phyloP scores from a whole-genome alignment of 2,329 filamentous ascomycete genomes.

The Pestalotiopsis sp. region DNA sequence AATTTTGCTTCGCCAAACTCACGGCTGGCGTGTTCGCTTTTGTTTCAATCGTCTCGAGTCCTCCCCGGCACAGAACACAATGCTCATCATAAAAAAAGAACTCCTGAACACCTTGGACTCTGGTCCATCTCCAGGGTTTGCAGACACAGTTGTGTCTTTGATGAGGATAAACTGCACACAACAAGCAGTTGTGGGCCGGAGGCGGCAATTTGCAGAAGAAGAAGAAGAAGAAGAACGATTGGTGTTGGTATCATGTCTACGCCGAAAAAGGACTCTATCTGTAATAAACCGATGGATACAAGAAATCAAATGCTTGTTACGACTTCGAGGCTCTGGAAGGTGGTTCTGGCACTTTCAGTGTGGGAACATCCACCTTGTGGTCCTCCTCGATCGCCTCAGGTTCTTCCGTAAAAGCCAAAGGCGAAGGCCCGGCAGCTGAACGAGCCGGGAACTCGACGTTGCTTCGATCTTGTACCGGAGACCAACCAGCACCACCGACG shows the following conservation, averaged over 20 bases:
- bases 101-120: background rate
- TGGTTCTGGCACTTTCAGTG: constrained; percentile 30
- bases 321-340: constrained; percentile 20
- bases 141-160: background rate
- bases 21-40: background rate
- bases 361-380: constrained; percentile 26
- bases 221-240: background rate
- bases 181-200: background rate
- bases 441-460: constrained; percentile 31
- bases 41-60: background rate
- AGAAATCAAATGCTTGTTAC: background rate
- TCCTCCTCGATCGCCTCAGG: constrained; percentile 33
- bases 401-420: constrained; percentile 36
- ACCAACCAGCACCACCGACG: constrained; percentile 76
- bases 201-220: background rate
- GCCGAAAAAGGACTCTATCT: background rate
- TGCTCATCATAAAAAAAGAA: background rate
- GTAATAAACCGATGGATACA: background rate
- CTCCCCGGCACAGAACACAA: background rate
- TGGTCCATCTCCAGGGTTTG: background rate
- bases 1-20: background rate
- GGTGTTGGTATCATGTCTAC: constrained; percentile 1
- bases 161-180: background rate
- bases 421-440: constrained; percentile 26
- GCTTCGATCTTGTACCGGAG: constrained; percentile 64